Evolutionary conservation across 257 asterid genomes (phyloP).

Genomic region (Parsonsia alboflavescens): DNA sequence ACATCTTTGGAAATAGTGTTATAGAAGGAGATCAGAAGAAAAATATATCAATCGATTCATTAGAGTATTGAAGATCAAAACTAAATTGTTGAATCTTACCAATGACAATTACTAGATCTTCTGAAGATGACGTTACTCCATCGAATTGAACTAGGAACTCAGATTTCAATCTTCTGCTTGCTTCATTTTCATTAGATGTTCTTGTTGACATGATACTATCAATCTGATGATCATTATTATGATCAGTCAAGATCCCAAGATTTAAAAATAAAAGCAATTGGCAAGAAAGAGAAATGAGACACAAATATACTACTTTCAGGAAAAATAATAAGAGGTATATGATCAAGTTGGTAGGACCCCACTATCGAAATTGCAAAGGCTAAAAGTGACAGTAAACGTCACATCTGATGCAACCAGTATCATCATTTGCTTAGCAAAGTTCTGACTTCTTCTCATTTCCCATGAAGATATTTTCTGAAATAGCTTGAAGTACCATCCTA

Average conservation of each 20-base stretch:
- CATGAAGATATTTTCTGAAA: not conserved
- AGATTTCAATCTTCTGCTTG: constrained; percentile 95
- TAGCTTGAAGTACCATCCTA: not conserved
- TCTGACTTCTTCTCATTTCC: not conserved
- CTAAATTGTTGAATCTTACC: constrained; percentile 46
- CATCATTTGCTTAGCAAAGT: not conserved
- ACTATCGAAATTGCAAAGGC: not conserved
- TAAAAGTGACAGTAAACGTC: not conserved
- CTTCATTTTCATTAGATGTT: constrained; percentile 89
- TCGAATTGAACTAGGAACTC: constrained; percentile 95
- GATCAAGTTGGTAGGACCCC: constrained; percentile 2
- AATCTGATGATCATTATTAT: constrained; percentile 42
- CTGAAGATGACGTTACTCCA: constrained; percentile 84
- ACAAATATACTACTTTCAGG: not conserved
- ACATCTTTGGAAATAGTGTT: not conserved
- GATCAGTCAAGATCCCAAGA: not conserved
- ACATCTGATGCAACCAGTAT: not conserved
- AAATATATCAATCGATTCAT: not conserved
- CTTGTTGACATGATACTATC: constrained; percentile 98
- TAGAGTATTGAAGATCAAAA: not conserved
- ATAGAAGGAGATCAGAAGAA: not conserved
- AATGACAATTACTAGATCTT: constrained; percentile 79
- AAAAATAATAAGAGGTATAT: not conserved
- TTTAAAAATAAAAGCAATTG: not conserved
- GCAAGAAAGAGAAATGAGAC: not conserved